Evolutionary conservation across 805 yeast species (phyloP), one percentile per base, ranked within the genome.

Genomic region (Nakazawaea wickerhamii): DNA sequence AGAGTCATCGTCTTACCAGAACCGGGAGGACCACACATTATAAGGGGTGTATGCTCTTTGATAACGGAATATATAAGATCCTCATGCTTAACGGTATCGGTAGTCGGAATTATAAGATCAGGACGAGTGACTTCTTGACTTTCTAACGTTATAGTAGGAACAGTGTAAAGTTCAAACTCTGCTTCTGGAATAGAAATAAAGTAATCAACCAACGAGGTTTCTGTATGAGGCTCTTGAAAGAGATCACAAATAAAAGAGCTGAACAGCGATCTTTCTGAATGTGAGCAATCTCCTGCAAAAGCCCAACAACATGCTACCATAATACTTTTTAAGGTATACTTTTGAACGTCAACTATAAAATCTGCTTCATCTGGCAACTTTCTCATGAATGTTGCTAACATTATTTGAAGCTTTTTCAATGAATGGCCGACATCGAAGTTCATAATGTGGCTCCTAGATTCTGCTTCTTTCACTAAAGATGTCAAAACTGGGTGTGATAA

Each of bases 11-110:
- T 90, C 57, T 91, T 91, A 45, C 98, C 98, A 0, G 96, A 84
- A 4, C 98, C 98, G 0, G 98, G 97, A 0, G 98, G 98, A 2
- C 98, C 98, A 61, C 96, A 88, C 18, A 91, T 66, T 21, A 91
- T 66, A 14, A 87, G 57, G 0, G 95, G 77, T 30, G 64, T 63
- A 41, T 74, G 81, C 35, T 75, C 75, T 26, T 67, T 65, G 28
- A 90, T 53, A 2, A 84, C 58, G 0, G 79, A 65, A 42, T 70
- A 73, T 1, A 91, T 67, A 9, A 85, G 53, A 1, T 64, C 56
- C 46, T 86, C 91, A 44, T 85, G 85, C 43, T 79, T 68, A 2
- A 71, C 56, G 0, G 96, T 89, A 50, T 89, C 97, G 1, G 75
- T 54, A 0, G 98, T 91, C 0, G 95, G 85, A 8, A 91, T 72